Evolutionary conservation across 2,329 filamentous ascomycete genomes (phyloP).

Genomic region (Stromatinia cepivora): DNA sequence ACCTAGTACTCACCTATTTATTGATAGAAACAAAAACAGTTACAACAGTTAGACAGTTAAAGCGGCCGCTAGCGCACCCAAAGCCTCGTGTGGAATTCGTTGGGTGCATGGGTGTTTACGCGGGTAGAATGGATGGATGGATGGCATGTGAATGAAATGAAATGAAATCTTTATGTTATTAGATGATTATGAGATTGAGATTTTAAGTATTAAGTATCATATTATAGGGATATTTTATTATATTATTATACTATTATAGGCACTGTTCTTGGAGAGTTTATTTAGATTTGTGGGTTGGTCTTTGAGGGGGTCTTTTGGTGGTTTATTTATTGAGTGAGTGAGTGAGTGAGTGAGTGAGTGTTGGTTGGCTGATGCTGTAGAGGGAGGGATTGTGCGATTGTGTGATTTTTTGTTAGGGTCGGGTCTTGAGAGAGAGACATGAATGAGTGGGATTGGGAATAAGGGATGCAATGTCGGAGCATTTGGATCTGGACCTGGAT

Average conservation of each 20-base stretch:
- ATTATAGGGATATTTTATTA: no score
- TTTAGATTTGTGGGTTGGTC: no score
- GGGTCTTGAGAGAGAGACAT: not conserved
- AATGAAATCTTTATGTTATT: no score
- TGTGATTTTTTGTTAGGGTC: no score
- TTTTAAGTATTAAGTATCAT: not conserved
- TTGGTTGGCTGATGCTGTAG: no score
- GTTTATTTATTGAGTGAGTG: no score
- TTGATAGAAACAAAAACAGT: not conserved
- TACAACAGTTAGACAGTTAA: no score
- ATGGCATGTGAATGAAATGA: conserved; percentile 13
- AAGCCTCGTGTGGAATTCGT: conserved; percentile 4
- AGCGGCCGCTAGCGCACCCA: not conserved
- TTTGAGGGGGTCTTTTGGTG: no score
- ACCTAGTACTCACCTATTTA: not conserved
- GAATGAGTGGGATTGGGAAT: not conserved
- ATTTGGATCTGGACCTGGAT: not conserved
- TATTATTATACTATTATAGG: no score
- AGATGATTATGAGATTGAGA: not conserved
- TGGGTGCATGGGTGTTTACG: not conserved
- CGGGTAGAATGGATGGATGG: not conserved
- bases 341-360: no score
- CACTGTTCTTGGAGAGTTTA: no score
- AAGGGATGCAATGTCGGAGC: not conserved
- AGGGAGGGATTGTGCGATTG: not conserved